Evolutionary conservation across 805 yeast genomes (phyloP), one percentile per base, ranked within the genome.

Genomic region (Saccharomyces paradoxus): DNA sequence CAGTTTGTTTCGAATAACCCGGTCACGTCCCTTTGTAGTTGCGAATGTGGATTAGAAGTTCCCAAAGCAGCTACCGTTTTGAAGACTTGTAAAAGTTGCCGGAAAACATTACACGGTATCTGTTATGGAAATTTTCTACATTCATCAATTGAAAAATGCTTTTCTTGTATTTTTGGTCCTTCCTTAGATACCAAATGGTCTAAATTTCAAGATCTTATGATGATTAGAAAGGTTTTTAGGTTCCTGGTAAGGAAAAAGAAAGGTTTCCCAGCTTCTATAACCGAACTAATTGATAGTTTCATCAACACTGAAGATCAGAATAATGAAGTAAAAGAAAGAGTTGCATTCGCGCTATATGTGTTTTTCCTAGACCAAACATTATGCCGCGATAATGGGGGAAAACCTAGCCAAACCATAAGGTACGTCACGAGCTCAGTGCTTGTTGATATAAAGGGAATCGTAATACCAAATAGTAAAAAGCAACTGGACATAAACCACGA

Each of bases 191-290:
- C 51, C 2, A 46, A 60, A 1, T 57, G 63, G 31, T 27, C 55
- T 2, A 60, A 63, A 26, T 60, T 73, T 47, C 52, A 59, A 28
- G 60, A 68, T 14, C 56, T 77, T 31, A 65, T 74, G 70, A 64
- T 71, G 51, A 46, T 68, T 2, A 69, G 81, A 56, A 71, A 68
- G 52, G 57, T 73, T 21, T 72, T 63, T 60, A 60, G 68, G 48
- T 58, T 64, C 12, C 49, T 72, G 17, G 56, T 57, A 1, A 62
- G 62, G 28, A 54, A 50, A 17, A 60, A 57, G 26, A 52, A 41
- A 29, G 41, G 52, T 1, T 57, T 64, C 50, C 76, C 60, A 29
- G 17, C 56, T 41, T 52, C 60, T 46, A 27, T 62, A 29, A 44
- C 54, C 41, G 49, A 49, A 14, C 57, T 67, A 30, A 29, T 32